phyloP scores from a whole-genome alignment of 768 basidiomycete species.

The Kwoniella newhampshirensis region DNA sequence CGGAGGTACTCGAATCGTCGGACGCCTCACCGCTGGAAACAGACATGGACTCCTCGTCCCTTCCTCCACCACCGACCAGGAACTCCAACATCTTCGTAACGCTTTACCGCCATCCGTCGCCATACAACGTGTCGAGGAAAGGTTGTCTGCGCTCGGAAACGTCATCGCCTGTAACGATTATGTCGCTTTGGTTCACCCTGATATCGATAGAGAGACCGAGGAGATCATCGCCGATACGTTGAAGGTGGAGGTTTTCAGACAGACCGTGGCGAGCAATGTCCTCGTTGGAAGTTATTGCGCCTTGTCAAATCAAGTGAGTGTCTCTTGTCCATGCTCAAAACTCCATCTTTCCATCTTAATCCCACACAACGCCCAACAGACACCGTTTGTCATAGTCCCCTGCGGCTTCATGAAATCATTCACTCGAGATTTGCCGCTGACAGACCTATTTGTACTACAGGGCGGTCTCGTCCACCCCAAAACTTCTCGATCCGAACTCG shows the following conservation, averaged over 20 bases:
- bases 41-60: slow-evolving; percentile 96
- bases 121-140: slow-evolving; percentile 94
- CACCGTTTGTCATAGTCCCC: background rate
- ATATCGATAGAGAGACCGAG: slow-evolving; percentile 96
- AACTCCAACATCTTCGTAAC: slow-evolving; percentile 95
- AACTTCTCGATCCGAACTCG: slow-evolving; percentile 94
- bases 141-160: slow-evolving; percentile 93
- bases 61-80: slow-evolving; percentile 92
- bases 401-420: background rate
- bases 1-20: slow-evolving; percentile 89
- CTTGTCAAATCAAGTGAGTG: slow-evolving; percentile 74
- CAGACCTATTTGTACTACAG: slow-evolving; percentile 11
- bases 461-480: slow-evolving; percentile 97
- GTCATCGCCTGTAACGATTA: slow-evolving; percentile 99
- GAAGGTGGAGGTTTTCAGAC: slow-evolving; percentile 98
- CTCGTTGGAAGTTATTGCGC: slow-evolving; percentile 95
- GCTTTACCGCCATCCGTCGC: slow-evolving; percentile 88
- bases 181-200: slow-evolving; percentile 97
- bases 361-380: background rate
- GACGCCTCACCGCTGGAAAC: slow-evolving; percentile 91
- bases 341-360: background rate
- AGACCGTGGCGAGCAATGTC: slow-evolving; percentile 94
- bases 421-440: background rate
- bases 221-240: slow-evolving; percentile 99
- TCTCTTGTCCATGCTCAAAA: background rate